Evolutionary conservation across 371 early-diverging fungal species (phyloP).

Genomic region (Sporodiniella umbellata): DNA sequence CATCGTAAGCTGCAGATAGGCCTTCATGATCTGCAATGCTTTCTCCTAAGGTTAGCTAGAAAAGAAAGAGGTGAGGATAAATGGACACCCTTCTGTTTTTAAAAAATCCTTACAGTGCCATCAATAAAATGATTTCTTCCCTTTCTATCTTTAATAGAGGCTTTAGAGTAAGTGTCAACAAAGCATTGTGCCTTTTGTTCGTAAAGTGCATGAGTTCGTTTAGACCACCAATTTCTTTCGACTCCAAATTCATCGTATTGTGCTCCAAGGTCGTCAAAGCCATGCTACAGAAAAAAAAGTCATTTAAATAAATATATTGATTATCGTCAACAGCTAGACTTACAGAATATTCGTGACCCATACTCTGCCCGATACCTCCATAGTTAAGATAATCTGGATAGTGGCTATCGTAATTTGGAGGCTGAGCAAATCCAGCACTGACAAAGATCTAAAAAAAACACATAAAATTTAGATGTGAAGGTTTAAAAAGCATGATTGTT

Average conservation of each 20-base stretch:
- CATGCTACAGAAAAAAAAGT: constrained; percentile 23
- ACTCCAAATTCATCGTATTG: constrained; percentile 43
- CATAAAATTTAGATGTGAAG: constrained; percentile 27
- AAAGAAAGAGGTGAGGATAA: not conserved
- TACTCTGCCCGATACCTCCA: constrained; percentile 58
- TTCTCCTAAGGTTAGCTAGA: constrained; percentile 58
- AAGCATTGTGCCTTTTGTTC: constrained; percentile 52
- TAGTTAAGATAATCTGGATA: constrained; percentile 57
- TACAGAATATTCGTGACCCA: constrained; percentile 65
- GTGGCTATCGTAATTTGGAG: constrained; percentile 43
- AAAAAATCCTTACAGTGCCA: constrained; percentile 38
- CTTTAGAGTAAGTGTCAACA: constrained; percentile 58
- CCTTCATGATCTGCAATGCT: constrained; percentile 82
- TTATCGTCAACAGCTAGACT: constrained; percentile 6
- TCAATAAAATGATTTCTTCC: constrained; percentile 31
- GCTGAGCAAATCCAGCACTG: constrained; percentile 57
- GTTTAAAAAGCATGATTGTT: not conserved
- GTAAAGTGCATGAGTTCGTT: constrained; percentile 40
- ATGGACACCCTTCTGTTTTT: not conserved
- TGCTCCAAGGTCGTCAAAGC: constrained; percentile 47
- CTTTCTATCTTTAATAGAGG: constrained; percentile 24
- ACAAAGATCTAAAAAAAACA: constrained; percentile 47
- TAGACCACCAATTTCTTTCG: constrained; percentile 62
- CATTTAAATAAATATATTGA: no score
- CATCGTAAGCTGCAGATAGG: constrained; percentile 33